Base-by-base conservation (phyloP, 768 basidiomycete species). In the Dioszegia hungarica region DNA sequence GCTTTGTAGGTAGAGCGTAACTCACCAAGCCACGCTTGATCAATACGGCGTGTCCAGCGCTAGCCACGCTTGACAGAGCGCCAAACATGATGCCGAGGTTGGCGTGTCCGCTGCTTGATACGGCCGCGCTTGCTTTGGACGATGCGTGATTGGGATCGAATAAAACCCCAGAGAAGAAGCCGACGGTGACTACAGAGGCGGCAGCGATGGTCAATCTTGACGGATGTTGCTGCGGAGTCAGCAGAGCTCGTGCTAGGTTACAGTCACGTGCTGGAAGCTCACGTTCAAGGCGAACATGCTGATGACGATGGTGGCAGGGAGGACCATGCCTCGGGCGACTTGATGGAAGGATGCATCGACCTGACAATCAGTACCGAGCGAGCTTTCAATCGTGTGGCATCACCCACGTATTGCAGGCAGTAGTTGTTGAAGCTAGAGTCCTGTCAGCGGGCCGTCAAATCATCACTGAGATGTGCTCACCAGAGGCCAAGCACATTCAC, bases 281-380 rank as follows among this genome's bases (percentile, higher is more conserved):
- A 89, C 74, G 60, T 85, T 81, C 29, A 95, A 84, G 70, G 89
- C 79, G 67, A 89, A 25, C 74, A 83, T 87, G 38, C 93, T 92
- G n/a, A 90, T 86, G 68, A 80, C 79, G 66, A 95, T 90, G 17
- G 94, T 98, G 80, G 91, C 88, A 0, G 94, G 93, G 22, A 98
- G 84, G 27, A 98, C 84, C 59, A 98, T 82, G 10, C 93, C 93
- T 15, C 93, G 86, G 0, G 93, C 93, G 61, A 98, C 87, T 79
- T 94, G 92, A 60, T 70, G 67, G 15, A 58, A 52, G 5, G 46
- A 56, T 10, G 69, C 69, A 48, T 71, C 69, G 52, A 70, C 60
- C 49, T 51, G 17, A 5, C 12, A 24, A 28, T 12, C 45, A 46
- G 45, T n/a, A 14, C n/a, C 5, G 17, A 20, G 2, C 28, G 5